Percentiles rank a stretch among this genome's conserved stretches.
Evolutionary conservation across 1,139 yeast genomes (phyloP).

Genomic region (Yamadazyma siamensis): DNA sequence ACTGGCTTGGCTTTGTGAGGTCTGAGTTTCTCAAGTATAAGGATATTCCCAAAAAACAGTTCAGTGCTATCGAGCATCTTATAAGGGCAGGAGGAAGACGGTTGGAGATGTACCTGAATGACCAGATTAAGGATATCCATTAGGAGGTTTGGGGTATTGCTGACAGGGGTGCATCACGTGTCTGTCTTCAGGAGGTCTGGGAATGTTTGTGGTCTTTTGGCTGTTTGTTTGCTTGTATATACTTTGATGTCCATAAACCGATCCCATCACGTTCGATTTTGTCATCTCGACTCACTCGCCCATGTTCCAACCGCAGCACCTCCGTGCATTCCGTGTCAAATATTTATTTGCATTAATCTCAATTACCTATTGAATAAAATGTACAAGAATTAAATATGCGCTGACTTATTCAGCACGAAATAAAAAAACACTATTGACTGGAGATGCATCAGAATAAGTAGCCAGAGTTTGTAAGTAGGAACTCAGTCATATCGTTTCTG

Average conservation of each 20-base stretch:
- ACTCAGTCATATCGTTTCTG: conserved; percentile 77
- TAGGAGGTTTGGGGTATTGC: no score
- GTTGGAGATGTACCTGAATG: conserved; percentile 68
- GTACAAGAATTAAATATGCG: no score
- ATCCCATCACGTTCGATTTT: background rate
- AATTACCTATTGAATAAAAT: no score
- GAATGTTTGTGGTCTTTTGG: no score
- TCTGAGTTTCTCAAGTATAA: conserved; percentile 63
- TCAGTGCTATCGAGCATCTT: conserved; percentile 82
- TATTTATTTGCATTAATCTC: no score
- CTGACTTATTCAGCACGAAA: no score
- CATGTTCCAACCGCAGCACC: no score
- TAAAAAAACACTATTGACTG: no score
- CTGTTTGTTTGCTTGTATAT: background rate
- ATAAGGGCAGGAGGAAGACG: conserved; percentile 72
- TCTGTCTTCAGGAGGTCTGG: background rate
- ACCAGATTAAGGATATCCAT: conserved; percentile 63
- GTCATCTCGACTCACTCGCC: no score
- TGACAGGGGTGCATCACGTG: background rate
- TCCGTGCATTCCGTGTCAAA: no score
- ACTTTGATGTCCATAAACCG: background rate
- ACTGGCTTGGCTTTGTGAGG: conserved; percentile 48
- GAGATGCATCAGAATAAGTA: conserved; percentile 36
- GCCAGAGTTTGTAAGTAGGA: conserved; percentile 57
- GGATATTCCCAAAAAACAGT: conserved; percentile 69